Conservation (phyloP, 176 grass and related monocot species). For the Musa beccarii region DNA sequence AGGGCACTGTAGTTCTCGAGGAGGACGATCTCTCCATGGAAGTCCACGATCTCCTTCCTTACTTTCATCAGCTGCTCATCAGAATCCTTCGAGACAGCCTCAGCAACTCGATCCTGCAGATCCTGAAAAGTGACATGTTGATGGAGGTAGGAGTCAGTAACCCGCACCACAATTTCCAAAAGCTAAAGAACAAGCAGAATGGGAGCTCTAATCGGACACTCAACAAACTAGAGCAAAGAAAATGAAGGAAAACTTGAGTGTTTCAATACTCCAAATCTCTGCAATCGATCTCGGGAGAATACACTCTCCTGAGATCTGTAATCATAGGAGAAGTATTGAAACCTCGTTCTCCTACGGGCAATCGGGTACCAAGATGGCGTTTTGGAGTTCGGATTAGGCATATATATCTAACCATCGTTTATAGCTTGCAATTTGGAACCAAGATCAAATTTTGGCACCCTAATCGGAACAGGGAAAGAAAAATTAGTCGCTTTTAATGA, state of each 20-base stretch:
- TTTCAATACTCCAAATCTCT: no score
- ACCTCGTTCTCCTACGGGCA: not conserved
- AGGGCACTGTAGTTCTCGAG: constrained; percentile 98
- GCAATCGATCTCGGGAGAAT: no score
- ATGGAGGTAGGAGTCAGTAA: not conserved
- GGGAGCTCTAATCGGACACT: no score
- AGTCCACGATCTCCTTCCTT: constrained; percentile 90
- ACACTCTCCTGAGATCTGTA: no score
- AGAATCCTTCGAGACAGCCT: constrained; percentile 44
- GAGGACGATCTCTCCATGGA: constrained; percentile 97
- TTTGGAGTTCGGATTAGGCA: not conserved
- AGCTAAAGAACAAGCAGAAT: not conserved
- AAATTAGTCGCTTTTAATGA: not conserved
- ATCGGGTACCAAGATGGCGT: not conserved
- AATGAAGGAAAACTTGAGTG: no score
- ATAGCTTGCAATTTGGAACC: not conserved
- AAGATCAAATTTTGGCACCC: not conserved
- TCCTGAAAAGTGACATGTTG: constrained; percentile 36
- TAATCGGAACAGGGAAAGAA: not conserved
- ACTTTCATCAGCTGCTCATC: constrained; percentile 55
- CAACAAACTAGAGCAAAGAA: no score
- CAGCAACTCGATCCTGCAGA: constrained; percentile 57
- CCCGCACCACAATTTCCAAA: not conserved
- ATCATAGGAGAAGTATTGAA: not conserved
- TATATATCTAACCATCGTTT: not conserved